These are phyloP conservation scores for Ganoderma resinaceum DNA, from an alignment of 1,284 basidiomycete species.

Conservation along the genomic window DNA sequence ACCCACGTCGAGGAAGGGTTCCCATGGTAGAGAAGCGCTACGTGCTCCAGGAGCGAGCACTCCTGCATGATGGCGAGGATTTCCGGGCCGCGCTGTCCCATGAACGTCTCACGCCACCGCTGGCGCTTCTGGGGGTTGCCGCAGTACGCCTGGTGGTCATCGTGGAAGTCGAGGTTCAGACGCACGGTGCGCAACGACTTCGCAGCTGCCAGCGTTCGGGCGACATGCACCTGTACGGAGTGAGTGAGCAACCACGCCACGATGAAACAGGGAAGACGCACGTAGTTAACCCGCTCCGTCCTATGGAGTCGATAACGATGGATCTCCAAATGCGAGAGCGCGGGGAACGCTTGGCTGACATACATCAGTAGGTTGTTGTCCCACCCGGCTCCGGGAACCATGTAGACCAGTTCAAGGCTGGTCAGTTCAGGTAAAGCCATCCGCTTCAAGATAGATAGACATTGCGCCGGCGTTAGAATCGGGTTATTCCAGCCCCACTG, in stretches of 20 bases:
- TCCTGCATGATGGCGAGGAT: background rate
- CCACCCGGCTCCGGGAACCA: background rate
- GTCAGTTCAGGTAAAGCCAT: background rate
- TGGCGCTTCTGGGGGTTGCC: background rate
- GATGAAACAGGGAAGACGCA: background rate
- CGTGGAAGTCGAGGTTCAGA: slow-evolving; percentile 12
- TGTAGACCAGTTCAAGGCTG: slow-evolving; percentile 14
- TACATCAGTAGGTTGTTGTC: slow-evolving; percentile 7
- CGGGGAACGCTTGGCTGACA: background rate
- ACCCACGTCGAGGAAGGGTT: background rate
- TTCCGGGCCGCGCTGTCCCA: background rate
- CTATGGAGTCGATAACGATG: slow-evolving; percentile 4
- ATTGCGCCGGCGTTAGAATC: background rate
- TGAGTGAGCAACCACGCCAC: too few relatives aligned
- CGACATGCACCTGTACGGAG: background rate
- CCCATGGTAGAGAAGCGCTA: slow-evolving; percentile 6
- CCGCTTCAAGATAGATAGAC: background rate
- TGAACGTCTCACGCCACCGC: background rate
- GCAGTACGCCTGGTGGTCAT: slow-evolving; percentile 10
- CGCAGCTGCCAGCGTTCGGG: background rate
- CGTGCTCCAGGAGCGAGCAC: slow-evolving; percentile 6
- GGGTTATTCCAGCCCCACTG: background rate
- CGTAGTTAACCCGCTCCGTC: background rate
- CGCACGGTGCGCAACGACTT: background rate
- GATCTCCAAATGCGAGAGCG: slow-evolving; percentile 5